Base-by-base conservation (phyloP, 2,329 filamentous ascomycete genomes). In the Fusarium armeniacum region DNA sequence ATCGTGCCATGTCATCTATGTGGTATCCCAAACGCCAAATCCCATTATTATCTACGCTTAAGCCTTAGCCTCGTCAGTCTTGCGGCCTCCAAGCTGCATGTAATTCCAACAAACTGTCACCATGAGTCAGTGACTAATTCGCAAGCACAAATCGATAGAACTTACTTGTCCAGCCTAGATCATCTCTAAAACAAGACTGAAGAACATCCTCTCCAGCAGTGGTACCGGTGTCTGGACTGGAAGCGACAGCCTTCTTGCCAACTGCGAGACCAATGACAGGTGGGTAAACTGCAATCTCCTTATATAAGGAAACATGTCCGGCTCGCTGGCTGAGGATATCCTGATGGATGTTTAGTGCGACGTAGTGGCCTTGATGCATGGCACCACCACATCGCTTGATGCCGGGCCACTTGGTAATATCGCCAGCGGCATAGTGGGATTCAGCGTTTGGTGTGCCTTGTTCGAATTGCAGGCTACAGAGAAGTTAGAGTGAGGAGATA, bases 371-470 rank as follows among this genome's bases (percentile, higher is more conserved):
- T 83, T 90, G 89, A 75, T 91, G 87, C 86, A 94, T 92, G 35
- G 92, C 92, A 18, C 84, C 87, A 26, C 92, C 92, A 73, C 90
- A 93, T 45, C 92, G 90, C 82, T 93, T 94, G 81, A 95, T 93
- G 44, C 91, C 92, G 0, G 90, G 86, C 92, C 92, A 94, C 49
- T 83, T 81, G 33, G 86, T 86, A 18, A 92, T 81, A 75, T 95
- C 92, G 18, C 92, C 92, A 26, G 88, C 83, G 15, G 89, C 91
- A 73, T 90, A 91, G 77, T 94, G 92, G 30, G 80, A 78, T 1
- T 82, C 80, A 15, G 86, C 79, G 67, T 93, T 90, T 6, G 89
- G 83, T 0, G 87, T 81, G 0, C 80, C 80, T 3, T 80, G 72
- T 2, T 83, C 78, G 76, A 92, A 89, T 70, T 84, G 81, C 9